phyloP scores from a whole-genome alignment of 2,329 filamentous ascomycete species.

The Clonostachys sp. region DNA sequence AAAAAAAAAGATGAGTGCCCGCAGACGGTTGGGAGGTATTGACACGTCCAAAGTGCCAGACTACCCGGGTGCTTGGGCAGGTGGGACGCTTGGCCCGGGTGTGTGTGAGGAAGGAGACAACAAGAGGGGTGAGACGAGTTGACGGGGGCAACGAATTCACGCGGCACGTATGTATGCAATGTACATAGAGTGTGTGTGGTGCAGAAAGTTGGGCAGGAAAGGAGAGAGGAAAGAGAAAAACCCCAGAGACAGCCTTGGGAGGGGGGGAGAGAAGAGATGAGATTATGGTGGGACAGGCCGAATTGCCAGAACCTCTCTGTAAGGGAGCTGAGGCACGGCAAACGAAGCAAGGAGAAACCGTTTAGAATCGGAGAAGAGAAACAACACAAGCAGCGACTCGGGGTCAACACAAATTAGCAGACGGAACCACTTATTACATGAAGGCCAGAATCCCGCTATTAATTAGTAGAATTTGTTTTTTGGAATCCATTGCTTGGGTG shows the following conservation, averaged over 20 bases:
- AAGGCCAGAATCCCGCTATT: too few species aligned
- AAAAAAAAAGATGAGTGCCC: not conserved
- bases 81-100: conserved; percentile 7
- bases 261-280: not conserved
- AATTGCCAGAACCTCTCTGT: not conserved
- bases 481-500: too few species aligned
- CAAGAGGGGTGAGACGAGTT: not conserved
- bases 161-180: not conserved
- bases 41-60: too few species aligned
- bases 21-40: not conserved
- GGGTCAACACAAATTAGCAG: too few species aligned
- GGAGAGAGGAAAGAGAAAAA: conserved; percentile 11
- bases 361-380: too few species aligned
- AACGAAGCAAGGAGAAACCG: too few species aligned
- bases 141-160: not conserved
- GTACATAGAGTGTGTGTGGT: conserved; percentile 2
- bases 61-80: not conserved
- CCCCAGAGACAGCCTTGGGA: conserved; percentile 1
- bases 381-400: too few species aligned
- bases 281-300: conserved; percentile 1
- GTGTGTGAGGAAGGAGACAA: conserved; percentile 13
- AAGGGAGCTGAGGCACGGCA: too few species aligned
- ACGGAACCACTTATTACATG: too few species aligned
- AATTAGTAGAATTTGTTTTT: too few species aligned
- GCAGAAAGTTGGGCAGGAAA: conserved; percentile 4